Base-by-base conservation (phyloP, 306 rosid genomes). In the Gastrolobium bilobum region DNA sequence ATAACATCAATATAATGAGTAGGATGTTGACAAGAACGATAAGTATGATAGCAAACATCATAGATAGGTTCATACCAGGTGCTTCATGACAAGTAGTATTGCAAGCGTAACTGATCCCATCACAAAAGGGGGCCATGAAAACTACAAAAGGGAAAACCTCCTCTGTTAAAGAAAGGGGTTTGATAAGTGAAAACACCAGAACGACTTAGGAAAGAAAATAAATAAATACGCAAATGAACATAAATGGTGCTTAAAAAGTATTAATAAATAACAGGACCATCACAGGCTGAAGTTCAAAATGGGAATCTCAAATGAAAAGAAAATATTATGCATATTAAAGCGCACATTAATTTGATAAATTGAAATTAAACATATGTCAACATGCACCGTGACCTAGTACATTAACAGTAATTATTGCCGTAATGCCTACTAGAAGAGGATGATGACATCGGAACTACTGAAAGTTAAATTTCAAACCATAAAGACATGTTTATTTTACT, bases 51-150 rank as follows among this genome's bases (percentile, higher is more conserved):
- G 68, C 75, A 63, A 73, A 73, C 63, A 52, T 64, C 51, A 80
- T 70, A 83, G 68, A 70, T 47, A 37, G 56, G 44, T 75, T 65
- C 87, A 77, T 95, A 95, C 99, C 94, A 95, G 84, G 79, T 95
- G 95, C 80, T 95, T 95, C 99, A 95, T 95, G 80, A 80, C 78
- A 76, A 91, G 86, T 61, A 95, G 90, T 82, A 92, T 83, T 3
- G 88, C 86, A 77, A 95, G 96, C 75, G 86, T 85, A 69, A 81
- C n/a, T 10, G 94, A 92, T 85, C 99, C 99, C 99, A 91, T 87
- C 77, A 91, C 84, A 84, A 95, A 95, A 77, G 99, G 99, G 11
- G 89, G 96, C 99, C 99, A 95, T 15, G 77, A 83, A 83, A 95
- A 95, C 99, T 95, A 77, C 83, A 90, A 82, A 87, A 82, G 40